These are phyloP conservation scores for Neurospora sp. DNA, from an alignment of 495 filamentous ascomycete genomes.

Conservation along the genomic window DNA sequence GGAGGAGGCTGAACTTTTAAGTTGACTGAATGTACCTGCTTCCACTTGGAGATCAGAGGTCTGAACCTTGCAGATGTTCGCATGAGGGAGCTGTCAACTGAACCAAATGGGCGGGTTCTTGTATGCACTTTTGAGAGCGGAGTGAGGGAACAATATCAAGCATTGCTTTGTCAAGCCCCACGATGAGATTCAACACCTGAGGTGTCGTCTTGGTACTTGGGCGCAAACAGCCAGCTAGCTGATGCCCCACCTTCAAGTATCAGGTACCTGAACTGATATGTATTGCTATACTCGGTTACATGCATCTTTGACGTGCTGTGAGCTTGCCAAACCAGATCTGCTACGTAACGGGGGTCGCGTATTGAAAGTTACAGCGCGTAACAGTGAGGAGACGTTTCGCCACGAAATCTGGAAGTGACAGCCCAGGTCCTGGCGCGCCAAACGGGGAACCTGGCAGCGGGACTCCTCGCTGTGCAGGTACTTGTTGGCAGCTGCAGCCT, in stretches of 20 bases:
- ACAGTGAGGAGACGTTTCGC: background rate
- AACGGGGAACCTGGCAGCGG: background rate
- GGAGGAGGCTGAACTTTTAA: background rate
- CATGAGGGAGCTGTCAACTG: background rate
- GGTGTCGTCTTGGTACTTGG: background rate
- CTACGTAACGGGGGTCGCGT: background rate
- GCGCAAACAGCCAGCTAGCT: background rate
- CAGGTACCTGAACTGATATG: background rate
- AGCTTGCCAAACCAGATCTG: background rate
- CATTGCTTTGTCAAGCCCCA: background rate
- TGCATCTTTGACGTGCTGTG: background rate
- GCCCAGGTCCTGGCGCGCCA: background rate
- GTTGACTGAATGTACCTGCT: background rate
- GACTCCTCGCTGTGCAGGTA: background rate
- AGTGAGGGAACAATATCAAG: background rate
- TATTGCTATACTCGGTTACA: background rate
- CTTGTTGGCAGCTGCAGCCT: background rate
- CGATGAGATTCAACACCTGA: background rate
- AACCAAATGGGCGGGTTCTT: background rate
- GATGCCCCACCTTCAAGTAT: background rate
- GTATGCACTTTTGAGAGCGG: background rate
- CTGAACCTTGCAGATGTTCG: background rate
- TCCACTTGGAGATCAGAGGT: background rate
- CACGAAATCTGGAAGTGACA: background rate
- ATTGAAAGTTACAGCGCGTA: background rate